Conservation (phyloP, 345 rosid genomes). For the Aquilaria sinensis region DNA sequence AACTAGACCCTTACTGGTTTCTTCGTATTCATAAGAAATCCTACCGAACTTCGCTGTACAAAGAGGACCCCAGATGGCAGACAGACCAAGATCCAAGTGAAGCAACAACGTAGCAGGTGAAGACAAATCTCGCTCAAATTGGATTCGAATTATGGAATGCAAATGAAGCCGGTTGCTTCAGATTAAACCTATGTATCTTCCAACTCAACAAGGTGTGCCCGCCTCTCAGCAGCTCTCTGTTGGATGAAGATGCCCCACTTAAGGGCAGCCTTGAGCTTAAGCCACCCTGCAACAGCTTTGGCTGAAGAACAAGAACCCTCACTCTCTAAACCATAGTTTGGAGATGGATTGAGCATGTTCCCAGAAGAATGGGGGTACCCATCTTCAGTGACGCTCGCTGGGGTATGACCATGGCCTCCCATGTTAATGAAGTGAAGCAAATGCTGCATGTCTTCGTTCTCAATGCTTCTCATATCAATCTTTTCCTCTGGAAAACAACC, state of each 20-base stretch:
- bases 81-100: no score
- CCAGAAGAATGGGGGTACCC: conserved; percentile 11
- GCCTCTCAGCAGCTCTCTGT: conserved; percentile 89
- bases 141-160: no score
- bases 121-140: no score
- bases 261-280: conserved; percentile 96
- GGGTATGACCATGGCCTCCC: conserved; percentile 34
- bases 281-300: conserved; percentile 93
- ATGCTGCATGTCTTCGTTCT: conserved; percentile 93
- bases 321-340: no score
- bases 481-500: conserved; percentile 48
- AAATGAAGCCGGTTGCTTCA: no score
- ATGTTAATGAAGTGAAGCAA: conserved; percentile 62
- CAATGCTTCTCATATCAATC: conserved; percentile 77
- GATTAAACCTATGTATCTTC: conserved; percentile 23
- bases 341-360: conserved; percentile 31
- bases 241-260: conserved; percentile 94
- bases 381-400: conserved; percentile 32
- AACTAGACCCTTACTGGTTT: no score
- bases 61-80: no score
- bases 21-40: no score
- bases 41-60: no score
- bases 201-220: conserved; percentile 80
- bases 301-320: conserved; percentile 16
- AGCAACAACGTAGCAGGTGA: no score